Base-by-base conservation (phyloP, 495 filamentous ascomycete species). In the Elasticomyces elasticus region DNA sequence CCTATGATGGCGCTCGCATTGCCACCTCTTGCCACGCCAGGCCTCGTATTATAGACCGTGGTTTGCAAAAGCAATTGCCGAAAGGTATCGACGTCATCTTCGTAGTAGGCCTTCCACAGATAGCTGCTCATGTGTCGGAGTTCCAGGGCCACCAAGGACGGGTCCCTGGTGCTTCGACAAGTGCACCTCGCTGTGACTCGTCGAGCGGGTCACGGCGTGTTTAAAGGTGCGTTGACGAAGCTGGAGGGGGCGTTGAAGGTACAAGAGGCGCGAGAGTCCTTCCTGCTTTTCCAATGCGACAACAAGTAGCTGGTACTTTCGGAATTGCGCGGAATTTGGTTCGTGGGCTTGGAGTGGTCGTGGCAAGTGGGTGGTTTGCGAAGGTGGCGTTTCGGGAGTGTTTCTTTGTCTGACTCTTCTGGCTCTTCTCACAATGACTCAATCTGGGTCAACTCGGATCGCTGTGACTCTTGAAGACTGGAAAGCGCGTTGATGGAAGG, bases 41-140 rank as follows among this genome's bases (percentile, higher is more conserved):
- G 67, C 64, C 66, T 75, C 70, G 60, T 52, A 37, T 58, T 66
- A 63, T 78, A 72, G 67, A 72, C 71, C 67, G 80, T 77, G 62
- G 77, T 79, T 62, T 81, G 80, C 38, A 43, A 19, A 73, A 97
- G 78, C 61, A 89, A 76, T 69, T 82, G 82, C 73, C 83, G 81
- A 74, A 98, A 97, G 65, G 71, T 81, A 63, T 91, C 88, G 76
- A 91, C 85, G 75, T 98, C 88, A 82, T 95, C 86, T 78, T 94
- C 84, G 72, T 91, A 83, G 68, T 89, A 98, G 69, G 78, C 87
- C 74, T 87, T 86, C 91, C 92, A 96, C 67, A 98, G 81, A 75
- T 86, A 81, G 73, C 85, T 84, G 79, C 86, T 95, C 94, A 97
- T 98, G 82, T 83, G 85, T 77, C 72, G 66, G 67, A 64, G 63